Conservation (phyloP, 2,329 filamentous ascomycete species). For the Diaporthe helianthi region DNA sequence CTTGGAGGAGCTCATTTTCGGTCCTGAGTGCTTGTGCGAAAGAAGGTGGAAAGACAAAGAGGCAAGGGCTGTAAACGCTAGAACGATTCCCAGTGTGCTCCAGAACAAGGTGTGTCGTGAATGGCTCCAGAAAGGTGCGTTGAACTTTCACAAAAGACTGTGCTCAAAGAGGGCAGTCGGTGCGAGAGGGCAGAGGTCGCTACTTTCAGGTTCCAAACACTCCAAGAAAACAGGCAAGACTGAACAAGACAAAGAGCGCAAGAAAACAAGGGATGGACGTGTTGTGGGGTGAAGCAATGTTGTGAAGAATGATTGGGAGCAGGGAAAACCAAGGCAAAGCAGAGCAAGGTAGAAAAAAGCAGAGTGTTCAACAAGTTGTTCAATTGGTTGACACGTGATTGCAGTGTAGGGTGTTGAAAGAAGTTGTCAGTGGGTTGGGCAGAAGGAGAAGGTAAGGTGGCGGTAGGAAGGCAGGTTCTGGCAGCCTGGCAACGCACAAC, state of each 20-base stretch:
- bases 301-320: neutral
- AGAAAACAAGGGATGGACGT: neutral
- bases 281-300: neutral
- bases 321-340: neutral
- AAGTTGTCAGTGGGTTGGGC: neutral
- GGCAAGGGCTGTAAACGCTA: neutral
- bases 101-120: neutral
- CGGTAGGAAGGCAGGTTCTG: neutral
- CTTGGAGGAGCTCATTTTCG: slow-evolving; percentile 25
- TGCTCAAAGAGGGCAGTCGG: slow-evolving; percentile 2
- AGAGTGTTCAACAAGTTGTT: neutral
- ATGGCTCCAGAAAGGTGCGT: neutral
- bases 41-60: neutral
- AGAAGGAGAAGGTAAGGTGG: neutral
- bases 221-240: neutral
- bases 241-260: too few relatives aligned
- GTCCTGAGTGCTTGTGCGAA: neutral
- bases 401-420: neutral
- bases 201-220: neutral
- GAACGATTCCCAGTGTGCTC: neutral
- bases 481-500: neutral
- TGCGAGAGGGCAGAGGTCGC: neutral
- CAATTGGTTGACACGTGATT: neutral
- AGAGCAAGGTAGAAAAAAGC: neutral
- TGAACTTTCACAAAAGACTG: slow-evolving; percentile 17